Percentiles rank a stretch among this genome's conserved stretches.
These are phyloP conservation scores for Saccharomycopsis hybrid DNA, from an alignment of 1,139 yeast species.

Conservation along the genomic window DNA sequence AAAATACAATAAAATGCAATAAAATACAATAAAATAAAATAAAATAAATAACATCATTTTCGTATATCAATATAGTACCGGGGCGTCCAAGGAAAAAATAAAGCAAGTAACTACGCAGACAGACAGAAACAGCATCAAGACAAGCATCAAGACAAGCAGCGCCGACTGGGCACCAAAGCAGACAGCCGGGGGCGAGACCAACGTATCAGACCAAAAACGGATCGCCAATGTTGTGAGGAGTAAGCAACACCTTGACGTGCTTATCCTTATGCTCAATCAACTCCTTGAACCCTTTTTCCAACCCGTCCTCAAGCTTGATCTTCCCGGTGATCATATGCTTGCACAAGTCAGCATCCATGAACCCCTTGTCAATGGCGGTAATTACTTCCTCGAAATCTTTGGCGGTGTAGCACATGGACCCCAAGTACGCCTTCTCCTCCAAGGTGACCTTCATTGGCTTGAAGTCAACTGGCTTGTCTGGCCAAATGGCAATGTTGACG, in stretches of 20 bases:
- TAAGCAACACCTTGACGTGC: constrained; percentile 43
- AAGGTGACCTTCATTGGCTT: constrained; percentile 44
- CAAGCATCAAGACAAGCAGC: too few species aligned
- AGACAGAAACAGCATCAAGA: too few species aligned
- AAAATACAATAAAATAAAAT: too few species aligned
- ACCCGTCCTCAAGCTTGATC: constrained; percentile 38
- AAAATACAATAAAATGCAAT: too few species aligned
- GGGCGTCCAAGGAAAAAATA: too few species aligned
- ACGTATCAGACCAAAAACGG: too few species aligned
- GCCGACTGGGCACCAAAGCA: too few species aligned
- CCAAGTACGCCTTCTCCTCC: constrained; percentile 41
- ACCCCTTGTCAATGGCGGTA: constrained; percentile 37
- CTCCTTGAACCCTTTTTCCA: constrained; percentile 40
- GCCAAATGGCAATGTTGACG: constrained; percentile 61
- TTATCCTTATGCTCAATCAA: constrained; percentile 41
- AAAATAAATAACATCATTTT: too few species aligned
- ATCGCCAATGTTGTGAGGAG: constrained; percentile 32
- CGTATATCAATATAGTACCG: too few species aligned
- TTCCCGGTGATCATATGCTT: constrained; percentile 39
- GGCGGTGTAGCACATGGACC: constrained; percentile 45
- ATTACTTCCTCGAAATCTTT: constrained; percentile 47
- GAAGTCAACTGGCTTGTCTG: constrained; percentile 39
- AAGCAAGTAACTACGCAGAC: too few species aligned
- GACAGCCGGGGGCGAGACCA: too few species aligned
- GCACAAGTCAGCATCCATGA: constrained; percentile 36